Base-by-base conservation (phyloP, 495 filamentous ascomycete genomes). In the Annulohypoxylon nitens region DNA sequence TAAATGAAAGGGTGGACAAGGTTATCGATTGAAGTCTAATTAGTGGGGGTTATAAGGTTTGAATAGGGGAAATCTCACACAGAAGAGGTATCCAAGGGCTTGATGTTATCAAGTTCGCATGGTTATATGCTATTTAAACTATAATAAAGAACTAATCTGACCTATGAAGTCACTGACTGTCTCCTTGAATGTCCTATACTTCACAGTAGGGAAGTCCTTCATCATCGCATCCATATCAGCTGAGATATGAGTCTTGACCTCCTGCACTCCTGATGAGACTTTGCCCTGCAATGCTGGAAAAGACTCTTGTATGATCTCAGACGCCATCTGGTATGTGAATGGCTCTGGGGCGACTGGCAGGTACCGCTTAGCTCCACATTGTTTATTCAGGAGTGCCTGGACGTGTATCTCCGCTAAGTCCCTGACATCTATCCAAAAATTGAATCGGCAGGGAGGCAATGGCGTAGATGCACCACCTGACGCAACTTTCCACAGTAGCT, bases 361-460 rank as follows among this genome's bases (percentile, higher is more conserved):
- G 11, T 53, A 53, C 14, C 48, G 48, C 18, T 53, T 53, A 23
- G 5, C 16, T 11, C 48, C 48, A 12, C 48, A 53, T 10, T n/a
- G 7, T 10, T 53, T 12, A 53, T 53, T 53, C n/a, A 53, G 16
- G 18, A 53, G 48, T 26, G 48, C 14, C 23, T 53, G 48, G 33
- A 64, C 48, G 34, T 64, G 61, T 37, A 47, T 33, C 16, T 33
- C 26, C 4, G 61, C 61, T 36, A 55, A 3, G 34, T 64, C 61
- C 48, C 61, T 50, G 12, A 64, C 61, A 23, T 64, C 61, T 30
- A 55, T 47, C 47, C 47, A 64, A 26, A 64, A 53, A 53, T 53
- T 53, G 47, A 43, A 55, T 51, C 61, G 43, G 11, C 47, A 50
- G 9, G 43, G 47, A 3, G 43, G 61, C 34, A 50, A 36, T 10